Evolutionary conservation across 108 stramenopile species (phyloP).

Genomic region (Pseudonitzschia delicatissima): DNA sequence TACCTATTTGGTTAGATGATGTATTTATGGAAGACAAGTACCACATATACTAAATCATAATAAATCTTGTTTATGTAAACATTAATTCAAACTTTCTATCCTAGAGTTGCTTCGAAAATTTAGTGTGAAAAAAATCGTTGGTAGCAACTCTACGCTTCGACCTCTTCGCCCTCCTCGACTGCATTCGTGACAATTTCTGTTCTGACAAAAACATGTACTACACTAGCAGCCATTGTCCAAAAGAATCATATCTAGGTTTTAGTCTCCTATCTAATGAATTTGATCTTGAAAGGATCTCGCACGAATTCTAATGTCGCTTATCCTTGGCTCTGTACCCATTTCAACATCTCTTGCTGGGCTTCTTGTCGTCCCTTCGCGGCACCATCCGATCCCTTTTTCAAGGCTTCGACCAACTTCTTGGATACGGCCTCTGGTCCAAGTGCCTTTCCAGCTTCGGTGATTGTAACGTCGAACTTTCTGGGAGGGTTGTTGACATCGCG

Average conservation of each 20-base stretch:
- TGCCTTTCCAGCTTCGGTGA: conserved; percentile 76
- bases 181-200: too few species aligned
- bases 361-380: conserved; percentile 54
- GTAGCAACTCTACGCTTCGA: too few species aligned
- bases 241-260: too few species aligned
- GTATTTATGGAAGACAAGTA: too few species aligned
- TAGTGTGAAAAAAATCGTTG: too few species aligned
- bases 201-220: neutral
- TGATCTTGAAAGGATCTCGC: too few species aligned
- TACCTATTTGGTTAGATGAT: conserved; percentile 69
- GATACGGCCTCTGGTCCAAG: conserved; percentile 60
- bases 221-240: too few species aligned
- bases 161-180: too few species aligned
- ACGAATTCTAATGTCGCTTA: too few species aligned
- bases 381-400: conserved; percentile 51
- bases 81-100: neutral
- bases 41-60: neutral
- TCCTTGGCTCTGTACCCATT: conserved; percentile 54
- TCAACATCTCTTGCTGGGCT: conserved; percentile 83
- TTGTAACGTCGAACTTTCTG: conserved; percentile 58
- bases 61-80: too few species aligned
- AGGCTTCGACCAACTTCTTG: conserved; percentile 48
- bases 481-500: conserved; percentile 77
- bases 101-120: too few species aligned
- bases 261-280: too few species aligned